phyloP scores from a whole-genome alignment of 805 yeast species.

The Saccharomycopsis capsularis region DNA sequence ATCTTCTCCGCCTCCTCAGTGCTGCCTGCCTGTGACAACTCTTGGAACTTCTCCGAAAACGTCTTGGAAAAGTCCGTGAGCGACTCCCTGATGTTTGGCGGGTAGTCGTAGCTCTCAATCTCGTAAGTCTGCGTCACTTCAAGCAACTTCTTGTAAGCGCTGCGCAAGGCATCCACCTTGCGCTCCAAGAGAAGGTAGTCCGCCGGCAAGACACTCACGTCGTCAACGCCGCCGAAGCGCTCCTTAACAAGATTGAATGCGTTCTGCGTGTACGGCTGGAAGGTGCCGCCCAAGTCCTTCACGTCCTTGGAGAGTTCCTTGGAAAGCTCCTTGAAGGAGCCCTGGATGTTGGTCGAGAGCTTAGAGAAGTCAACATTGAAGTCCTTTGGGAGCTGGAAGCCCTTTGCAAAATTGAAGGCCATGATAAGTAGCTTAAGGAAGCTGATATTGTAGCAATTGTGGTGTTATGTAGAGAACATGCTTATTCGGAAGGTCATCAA shows the following conservation, averaged over 20 bases:
- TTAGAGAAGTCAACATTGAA: slow-evolving; percentile 19
- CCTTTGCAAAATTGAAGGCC: slow-evolving; percentile 21
- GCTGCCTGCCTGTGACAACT: slow-evolving; percentile 54
- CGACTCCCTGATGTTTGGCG: slow-evolving; percentile 69
- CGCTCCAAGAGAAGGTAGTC: slow-evolving; percentile 64
- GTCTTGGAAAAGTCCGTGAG: slow-evolving; percentile 54
- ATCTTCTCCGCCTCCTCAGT: slow-evolving; percentile 62
- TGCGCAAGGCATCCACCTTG: slow-evolving; percentile 57
- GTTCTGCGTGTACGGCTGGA: slow-evolving; percentile 26
- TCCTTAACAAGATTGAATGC: slow-evolving; percentile 52
- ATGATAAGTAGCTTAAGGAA: too few species aligned
- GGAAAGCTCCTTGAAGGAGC: slow-evolving; percentile 18
- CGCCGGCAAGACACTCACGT: slow-evolving; percentile 65
- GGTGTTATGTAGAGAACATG: neutral
- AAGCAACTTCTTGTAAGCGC: slow-evolving; percentile 48
- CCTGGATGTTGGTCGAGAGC: slow-evolving; percentile 18
- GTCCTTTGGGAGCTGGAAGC: slow-evolving; percentile 17
- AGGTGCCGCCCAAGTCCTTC: slow-evolving; percentile 14
- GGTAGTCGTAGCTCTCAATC: slow-evolving; percentile 74
- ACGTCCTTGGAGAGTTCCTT: slow-evolving; percentile 18
- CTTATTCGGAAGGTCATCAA: too few species aligned
- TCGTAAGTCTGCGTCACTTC: slow-evolving; percentile 56
- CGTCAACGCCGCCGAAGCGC: slow-evolving; percentile 44
- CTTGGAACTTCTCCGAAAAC: slow-evolving; percentile 47
- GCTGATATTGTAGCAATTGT: too few species aligned